Conservation (phyloP, 2,329 filamentous ascomycete species). For the Colletotrichum spaethianum region DNA sequence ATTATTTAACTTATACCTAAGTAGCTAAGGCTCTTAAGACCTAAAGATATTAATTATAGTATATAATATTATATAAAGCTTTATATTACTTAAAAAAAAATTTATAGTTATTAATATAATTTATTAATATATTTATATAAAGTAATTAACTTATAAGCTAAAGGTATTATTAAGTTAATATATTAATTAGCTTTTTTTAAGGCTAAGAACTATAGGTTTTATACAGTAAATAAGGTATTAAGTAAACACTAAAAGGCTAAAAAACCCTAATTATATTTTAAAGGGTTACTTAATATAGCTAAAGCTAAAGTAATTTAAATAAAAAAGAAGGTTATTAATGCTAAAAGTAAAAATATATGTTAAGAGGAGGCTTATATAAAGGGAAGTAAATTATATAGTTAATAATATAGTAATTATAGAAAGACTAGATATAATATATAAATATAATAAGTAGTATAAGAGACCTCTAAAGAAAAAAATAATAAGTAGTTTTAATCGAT, state of each 20-base stretch:
- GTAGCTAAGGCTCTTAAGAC: no score
- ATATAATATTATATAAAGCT: no score
- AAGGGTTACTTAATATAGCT: conserved; percentile 7
- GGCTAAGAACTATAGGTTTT: no score
- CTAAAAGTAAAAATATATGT: neutral
- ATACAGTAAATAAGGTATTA: neutral
- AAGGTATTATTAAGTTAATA: no score
- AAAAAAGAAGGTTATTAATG: neutral
- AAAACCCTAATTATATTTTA: neutral
- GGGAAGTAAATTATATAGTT: neutral
- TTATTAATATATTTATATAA: no score
- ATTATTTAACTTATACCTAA: no score
- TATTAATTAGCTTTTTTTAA: no score
- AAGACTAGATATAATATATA: conserved; percentile 1
- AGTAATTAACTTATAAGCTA: no score
- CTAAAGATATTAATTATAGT: no score
- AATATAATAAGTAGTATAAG: conserved; percentile 5
- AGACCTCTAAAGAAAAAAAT: neutral
- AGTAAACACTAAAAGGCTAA: neutral
- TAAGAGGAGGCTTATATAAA: neutral
- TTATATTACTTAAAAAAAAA: no score
- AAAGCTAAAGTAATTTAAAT: neutral
- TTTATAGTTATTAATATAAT: no score
- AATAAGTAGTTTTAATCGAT: conserved; percentile 10
- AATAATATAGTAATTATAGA: conserved; percentile 8